These are phyloP conservation scores for Yamadazyma endophytica DNA, from an alignment of 805 yeast species.

Conservation along the genomic window DNA sequence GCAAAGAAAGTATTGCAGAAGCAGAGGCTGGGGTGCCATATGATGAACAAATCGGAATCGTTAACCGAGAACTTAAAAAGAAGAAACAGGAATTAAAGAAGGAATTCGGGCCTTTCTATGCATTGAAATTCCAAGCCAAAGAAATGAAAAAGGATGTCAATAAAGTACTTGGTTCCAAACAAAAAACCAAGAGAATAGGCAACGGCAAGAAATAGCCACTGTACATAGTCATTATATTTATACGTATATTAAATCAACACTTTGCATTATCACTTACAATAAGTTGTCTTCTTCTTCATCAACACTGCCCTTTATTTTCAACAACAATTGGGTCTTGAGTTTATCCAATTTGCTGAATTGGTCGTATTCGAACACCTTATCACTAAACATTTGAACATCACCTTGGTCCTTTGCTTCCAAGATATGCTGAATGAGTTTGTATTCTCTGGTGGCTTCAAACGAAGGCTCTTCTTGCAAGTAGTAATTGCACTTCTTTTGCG, in stretches of 20 bases:
- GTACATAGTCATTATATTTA: slow-evolving; percentile 7
- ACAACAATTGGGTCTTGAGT: slow-evolving; percentile 80
- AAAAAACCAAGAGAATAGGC: neutral
- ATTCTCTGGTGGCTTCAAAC: slow-evolving; percentile 75
- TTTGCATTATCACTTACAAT: slow-evolving; percentile 39
- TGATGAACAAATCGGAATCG: slow-evolving; percentile 53
- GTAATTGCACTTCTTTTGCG: slow-evolving; percentile 63
- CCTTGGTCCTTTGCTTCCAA: slow-evolving; percentile 75
- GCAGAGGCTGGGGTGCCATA: slow-evolving; percentile 69
- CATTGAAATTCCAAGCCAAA: slow-evolving; percentile 40
- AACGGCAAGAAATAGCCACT: slow-evolving; percentile 1
- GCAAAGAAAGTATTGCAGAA: slow-evolving; percentile 70
- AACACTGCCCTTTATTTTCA: slow-evolving; percentile 74
- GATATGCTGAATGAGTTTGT: slow-evolving; percentile 59
- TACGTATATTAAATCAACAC: neutral
- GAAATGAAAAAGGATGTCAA: slow-evolving; percentile 27
- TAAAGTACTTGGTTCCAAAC: slow-evolving; percentile 2
- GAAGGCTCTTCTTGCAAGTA: slow-evolving; percentile 69
- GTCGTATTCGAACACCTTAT: slow-evolving; percentile 76
- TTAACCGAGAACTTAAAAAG: slow-evolving; percentile 43
- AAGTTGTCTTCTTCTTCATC: slow-evolving; percentile 70
- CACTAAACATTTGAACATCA: slow-evolving; percentile 71
- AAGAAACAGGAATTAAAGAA: slow-evolving; percentile 47
- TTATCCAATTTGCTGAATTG: slow-evolving; percentile 85
- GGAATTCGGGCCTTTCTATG: slow-evolving; percentile 60